A percentile compares a stretch with the other conserved stretches of the same genome.
These are phyloP conservation scores for Xylaria sp. DNA, from an alignment of 495 filamentous ascomycete genomes.

Conservation along the genomic window DNA sequence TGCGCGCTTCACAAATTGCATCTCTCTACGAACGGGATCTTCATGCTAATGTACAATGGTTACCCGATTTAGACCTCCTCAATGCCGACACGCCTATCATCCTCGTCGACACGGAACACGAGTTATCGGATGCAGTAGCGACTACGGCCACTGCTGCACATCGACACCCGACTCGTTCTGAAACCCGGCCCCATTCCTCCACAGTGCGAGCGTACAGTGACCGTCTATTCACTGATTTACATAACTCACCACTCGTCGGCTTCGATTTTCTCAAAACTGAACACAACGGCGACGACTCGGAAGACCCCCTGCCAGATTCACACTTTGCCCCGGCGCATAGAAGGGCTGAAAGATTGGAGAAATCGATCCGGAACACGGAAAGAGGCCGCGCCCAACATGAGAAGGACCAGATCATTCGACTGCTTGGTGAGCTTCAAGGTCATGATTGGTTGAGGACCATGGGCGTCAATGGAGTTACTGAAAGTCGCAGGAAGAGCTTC, in stretches of 20 bases:
- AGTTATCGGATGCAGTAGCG: slow-evolving; percentile 36
- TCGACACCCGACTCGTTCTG: slow-evolving; percentile 30
- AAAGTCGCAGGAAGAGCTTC: slow-evolving; percentile 80
- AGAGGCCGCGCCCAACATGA: slow-evolving; percentile 92
- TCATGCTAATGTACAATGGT: slow-evolving; percentile 42
- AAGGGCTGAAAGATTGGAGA: slow-evolving; percentile 85
- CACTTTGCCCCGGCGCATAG: slow-evolving; percentile 74
- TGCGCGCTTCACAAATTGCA: slow-evolving; percentile 24
- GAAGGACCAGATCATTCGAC: slow-evolving; percentile 81
- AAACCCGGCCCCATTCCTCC: slow-evolving; percentile 32
- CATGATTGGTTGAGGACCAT: slow-evolving; percentile 92
- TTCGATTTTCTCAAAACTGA: slow-evolving; percentile 59
- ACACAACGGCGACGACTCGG: slow-evolving; percentile 45
- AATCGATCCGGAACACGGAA: slow-evolving; percentile 91
- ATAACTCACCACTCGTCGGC: slow-evolving; percentile 62
- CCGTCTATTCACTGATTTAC: slow-evolving; percentile 54
- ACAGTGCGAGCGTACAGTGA: slow-evolving; percentile 57
- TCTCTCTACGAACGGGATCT: slow-evolving; percentile 41
- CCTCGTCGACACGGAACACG: slow-evolving; percentile 53
- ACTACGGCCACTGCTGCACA: slow-evolving; percentile 31
- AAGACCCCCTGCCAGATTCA: slow-evolving; percentile 74
- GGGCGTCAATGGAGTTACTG: slow-evolving; percentile 88
- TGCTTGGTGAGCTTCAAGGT: slow-evolving; percentile 87
- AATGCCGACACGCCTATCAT: slow-evolving; percentile 67
- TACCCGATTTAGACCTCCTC: slow-evolving; percentile 57